These are phyloP conservation scores for Aspergillus bertholletiae DNA, from an alignment of 495 filamentous ascomycete genomes.

Conservation along the genomic window DNA sequence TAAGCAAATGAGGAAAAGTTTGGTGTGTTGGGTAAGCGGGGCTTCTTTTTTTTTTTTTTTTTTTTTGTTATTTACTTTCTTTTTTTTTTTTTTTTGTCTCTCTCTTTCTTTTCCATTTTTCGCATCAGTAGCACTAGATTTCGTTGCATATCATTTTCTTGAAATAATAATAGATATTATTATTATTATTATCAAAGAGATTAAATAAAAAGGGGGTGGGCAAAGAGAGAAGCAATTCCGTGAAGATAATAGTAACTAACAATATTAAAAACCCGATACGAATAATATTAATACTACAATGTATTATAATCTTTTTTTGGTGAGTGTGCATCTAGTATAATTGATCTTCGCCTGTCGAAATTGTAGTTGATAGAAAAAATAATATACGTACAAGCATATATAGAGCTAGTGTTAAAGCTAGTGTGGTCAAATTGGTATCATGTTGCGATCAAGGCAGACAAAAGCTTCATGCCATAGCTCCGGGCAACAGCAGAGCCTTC, in stretches of 20 bases:
- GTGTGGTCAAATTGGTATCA: conserved; percentile 1
- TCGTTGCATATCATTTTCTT: conserved; percentile 1
- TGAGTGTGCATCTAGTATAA: too few species aligned
- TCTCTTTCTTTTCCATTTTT: too few species aligned
- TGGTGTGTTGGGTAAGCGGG: not conserved
- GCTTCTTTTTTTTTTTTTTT: not conserved
- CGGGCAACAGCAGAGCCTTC: not conserved
- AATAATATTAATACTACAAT: not conserved
- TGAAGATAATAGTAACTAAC: not conserved
- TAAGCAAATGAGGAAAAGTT: conserved; percentile 13
- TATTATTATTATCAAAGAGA: too few species aligned
- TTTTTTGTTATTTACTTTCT: not conserved
- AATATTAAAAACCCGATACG: too few species aligned
- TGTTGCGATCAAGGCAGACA: conserved; percentile 6
- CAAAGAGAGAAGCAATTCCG: not conserved
- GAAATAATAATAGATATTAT: not conserved
- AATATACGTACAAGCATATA: conserved; percentile 2
- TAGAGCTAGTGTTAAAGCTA: conserved; percentile 3
- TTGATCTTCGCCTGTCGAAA: too few species aligned
- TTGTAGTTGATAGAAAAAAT: too few species aligned
- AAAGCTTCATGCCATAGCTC: conserved; percentile 4
- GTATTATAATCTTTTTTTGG: too few species aligned
- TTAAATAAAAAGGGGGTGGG: not conserved
- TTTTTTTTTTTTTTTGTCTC: too few species aligned
- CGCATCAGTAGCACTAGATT: too few species aligned